Conservation (phyloP, 345 rosid species). For the Syzygium aqueum region DNA sequence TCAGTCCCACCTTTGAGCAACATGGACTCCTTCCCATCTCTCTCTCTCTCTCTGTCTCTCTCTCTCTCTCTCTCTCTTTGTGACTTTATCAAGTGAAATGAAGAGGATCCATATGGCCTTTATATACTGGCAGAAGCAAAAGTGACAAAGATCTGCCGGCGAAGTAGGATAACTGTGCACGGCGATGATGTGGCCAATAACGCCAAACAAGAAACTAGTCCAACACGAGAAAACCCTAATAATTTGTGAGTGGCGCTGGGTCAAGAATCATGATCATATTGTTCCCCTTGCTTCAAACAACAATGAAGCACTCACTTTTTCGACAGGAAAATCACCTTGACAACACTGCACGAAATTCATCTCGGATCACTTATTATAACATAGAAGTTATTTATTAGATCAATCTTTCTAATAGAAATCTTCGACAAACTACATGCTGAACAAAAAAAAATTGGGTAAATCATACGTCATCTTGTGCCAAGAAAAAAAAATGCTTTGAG, state of each 20-base stretch:
- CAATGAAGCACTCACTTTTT: no score
- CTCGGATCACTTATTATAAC: background rate
- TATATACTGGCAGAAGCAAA: background rate
- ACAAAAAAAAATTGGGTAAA: background rate
- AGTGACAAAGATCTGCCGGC: background rate
- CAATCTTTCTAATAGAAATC: background rate
- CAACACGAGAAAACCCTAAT: background rate
- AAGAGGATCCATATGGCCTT: background rate
- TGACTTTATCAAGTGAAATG: background rate
- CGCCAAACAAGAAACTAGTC: background rate
- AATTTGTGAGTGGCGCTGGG: background rate
- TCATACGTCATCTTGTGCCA: background rate
- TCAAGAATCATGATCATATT: background rate
- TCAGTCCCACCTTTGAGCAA: conserved; percentile 51
- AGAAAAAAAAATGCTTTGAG: background rate
- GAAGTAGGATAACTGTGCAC: background rate
- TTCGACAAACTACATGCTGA: background rate
- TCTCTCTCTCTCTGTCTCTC: no score
- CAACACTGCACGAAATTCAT: no score
- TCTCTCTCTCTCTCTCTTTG: background rate
- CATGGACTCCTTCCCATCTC: conserved; percentile 60
- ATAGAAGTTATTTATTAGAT: background rate
- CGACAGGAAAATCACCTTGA: no score
- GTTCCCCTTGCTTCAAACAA: background rate
- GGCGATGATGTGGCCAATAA: background rate